These are phyloP conservation scores for Bipolaris victoriae DNA, from an alignment of 2,329 filamentous ascomycete species.

Conservation along the genomic window DNA sequence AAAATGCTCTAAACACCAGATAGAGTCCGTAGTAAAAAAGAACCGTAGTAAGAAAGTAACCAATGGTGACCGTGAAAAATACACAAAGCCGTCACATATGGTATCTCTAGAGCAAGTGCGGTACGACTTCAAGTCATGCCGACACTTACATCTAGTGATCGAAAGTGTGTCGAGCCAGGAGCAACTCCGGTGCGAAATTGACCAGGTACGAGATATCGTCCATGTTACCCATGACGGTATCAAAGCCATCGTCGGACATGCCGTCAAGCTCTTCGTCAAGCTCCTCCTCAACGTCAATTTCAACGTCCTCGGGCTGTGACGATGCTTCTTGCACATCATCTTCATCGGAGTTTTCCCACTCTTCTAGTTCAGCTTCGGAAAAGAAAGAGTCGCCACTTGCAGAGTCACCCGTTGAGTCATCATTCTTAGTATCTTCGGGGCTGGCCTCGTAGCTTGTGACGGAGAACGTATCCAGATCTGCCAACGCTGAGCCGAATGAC, in stretches of 20 bases:
- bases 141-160: constrained; percentile 11
- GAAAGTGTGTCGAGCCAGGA: constrained; percentile 18
- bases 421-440: constrained; percentile 4
- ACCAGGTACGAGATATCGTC: constrained; percentile 22
- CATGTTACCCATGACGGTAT: constrained; percentile 22
- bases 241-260: constrained; percentile 16
- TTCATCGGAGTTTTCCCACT: constrained; percentile 14
- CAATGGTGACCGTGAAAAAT: not conserved
- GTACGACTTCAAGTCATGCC: not conserved
- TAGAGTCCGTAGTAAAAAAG: not conserved
- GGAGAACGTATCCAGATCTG: constrained; percentile 22
- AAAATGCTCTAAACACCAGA: not conserved
- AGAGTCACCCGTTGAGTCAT: not conserved
- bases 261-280: constrained; percentile 20
- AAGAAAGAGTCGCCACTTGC: constrained; percentile 18
- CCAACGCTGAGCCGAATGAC: constrained; percentile 16
- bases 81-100: not conserved
- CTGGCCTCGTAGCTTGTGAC: constrained; percentile 12
- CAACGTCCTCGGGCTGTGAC: not conserved
- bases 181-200: constrained; percentile 30
- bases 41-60: not conserved
- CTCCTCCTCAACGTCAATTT: constrained; percentile 6
- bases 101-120: not conserved
- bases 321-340: not conserved
- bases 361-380: constrained; percentile 16